Evolutionary conservation across 2,329 filamentous ascomycete genomes (phyloP).

Genomic region (Lasiodiplodia citricola): DNA sequence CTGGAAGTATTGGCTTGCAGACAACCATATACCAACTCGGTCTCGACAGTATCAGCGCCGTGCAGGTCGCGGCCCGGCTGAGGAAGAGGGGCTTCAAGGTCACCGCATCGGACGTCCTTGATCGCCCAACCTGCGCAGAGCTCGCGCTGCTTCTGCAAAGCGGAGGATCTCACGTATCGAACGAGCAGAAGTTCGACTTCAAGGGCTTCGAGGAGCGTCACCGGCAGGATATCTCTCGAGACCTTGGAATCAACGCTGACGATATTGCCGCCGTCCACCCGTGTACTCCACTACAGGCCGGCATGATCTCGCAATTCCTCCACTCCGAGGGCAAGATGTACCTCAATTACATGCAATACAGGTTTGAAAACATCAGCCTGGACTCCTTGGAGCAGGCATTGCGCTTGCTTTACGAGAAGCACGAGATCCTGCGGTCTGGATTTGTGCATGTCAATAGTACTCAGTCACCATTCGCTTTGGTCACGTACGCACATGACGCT

Average conservation of each 20-base stretch:
- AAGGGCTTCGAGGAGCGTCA: slow-evolving; percentile 55
- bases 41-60: slow-evolving; percentile 86
- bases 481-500: slow-evolving; percentile 59
- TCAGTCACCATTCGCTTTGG: slow-evolving; percentile 73
- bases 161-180: background rate
- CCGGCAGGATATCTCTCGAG: slow-evolving; percentile 39
- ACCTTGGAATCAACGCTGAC: slow-evolving; percentile 38
- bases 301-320: slow-evolving; percentile 77
- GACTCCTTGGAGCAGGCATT: slow-evolving; percentile 63
- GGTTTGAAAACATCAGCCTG: slow-evolving; percentile 52
- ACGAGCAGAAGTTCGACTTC: slow-evolving; percentile 51
- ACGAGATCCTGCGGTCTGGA: slow-evolving; percentile 78
- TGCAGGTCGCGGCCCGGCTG: slow-evolving; percentile 74
- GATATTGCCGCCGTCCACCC: slow-evolving; percentile 68
- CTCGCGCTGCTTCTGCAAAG: slow-evolving; percentile 33
- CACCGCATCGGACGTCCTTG: slow-evolving; percentile 75
- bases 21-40: slow-evolving; percentile 88
- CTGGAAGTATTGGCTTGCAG: slow-evolving; percentile 58
- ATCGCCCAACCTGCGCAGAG: slow-evolving; percentile 47
- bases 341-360: slow-evolving; percentile 72
- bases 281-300: slow-evolving; percentile 79
- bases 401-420: slow-evolving; percentile 56
- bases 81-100: slow-evolving; percentile 64
- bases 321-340: slow-evolving; percentile 72
- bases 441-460: slow-evolving; percentile 68